phyloP scores from a whole-genome alignment of 257 asterid genomes.

The Capsicum pubescens region DNA sequence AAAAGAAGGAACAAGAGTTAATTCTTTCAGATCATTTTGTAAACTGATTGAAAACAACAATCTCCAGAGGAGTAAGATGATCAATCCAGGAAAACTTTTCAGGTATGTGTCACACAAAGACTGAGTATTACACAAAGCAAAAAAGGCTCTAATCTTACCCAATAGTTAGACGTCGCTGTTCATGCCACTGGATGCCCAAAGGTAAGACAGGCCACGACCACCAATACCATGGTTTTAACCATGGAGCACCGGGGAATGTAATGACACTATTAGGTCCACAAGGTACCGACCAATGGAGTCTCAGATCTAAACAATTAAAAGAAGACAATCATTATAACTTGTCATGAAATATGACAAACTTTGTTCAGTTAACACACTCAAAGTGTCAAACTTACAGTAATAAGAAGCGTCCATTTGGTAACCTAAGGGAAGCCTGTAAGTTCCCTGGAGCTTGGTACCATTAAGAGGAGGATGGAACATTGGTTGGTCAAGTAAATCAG shows the following conservation, averaged over 20 bases:
- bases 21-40: not conserved
- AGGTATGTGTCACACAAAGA: not conserved
- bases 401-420: constrained; percentile 98
- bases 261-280: constrained; percentile 92
- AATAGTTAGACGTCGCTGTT: constrained; percentile 68
- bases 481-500: constrained; percentile 71
- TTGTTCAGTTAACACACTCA: not conserved
- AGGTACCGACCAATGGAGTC: constrained; percentile 86
- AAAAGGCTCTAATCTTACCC: constrained; percentile 59
- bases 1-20: not conserved
- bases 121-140: not conserved
- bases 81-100: not conserved
- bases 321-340: not conserved
- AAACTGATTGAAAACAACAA: not conserved
- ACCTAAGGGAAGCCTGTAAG: constrained; percentile 85
- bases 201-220: constrained; percentile 99
- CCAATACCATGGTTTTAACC: constrained; percentile 99
- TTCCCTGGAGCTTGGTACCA: constrained; percentile 73
- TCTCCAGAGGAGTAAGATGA: not conserved
- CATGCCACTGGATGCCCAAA: constrained; percentile 85
- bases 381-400: constrained; percentile 61
- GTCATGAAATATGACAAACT: not conserved
- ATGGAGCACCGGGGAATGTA: constrained; percentile 87
- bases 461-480: constrained; percentile 72
- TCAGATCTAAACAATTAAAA: constrained; percentile 56